Conservation (phyloP, 441 rosid genomes). For the Isatis lusitanica region DNA sequence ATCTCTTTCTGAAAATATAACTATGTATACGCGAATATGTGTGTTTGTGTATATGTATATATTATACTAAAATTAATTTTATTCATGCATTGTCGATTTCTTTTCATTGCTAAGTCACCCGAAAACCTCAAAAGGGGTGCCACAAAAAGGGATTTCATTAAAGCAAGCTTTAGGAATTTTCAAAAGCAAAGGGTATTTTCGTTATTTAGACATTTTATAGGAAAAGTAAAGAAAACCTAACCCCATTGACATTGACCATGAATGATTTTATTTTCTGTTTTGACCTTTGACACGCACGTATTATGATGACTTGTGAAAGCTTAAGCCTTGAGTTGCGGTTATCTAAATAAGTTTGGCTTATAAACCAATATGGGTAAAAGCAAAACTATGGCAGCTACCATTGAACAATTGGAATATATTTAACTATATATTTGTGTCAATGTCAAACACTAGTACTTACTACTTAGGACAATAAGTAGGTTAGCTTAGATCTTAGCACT, state of each 20-base stretch:
- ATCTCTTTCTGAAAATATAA: conserved; percentile 42
- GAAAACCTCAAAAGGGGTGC: conserved; percentile 42
- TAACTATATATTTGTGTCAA: not conserved
- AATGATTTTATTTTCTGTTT: conserved; percentile 25
- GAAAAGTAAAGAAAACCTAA: conserved; percentile 31
- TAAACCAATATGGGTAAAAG: conserved; percentile 10
- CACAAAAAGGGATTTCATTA: conserved; percentile 39
- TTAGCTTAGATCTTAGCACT: conserved; percentile 10
- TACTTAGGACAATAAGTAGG: conserved; percentile 5
- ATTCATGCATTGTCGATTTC: conserved; percentile 34
- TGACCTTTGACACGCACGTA: conserved; percentile 31
- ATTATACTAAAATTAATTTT: conserved; percentile 23
- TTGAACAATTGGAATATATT: not conserved
- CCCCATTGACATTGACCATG: conserved; percentile 37
- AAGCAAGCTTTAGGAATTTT: conserved; percentile 36
- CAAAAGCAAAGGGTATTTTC: conserved; percentile 36
- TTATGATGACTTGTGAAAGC: conserved; percentile 35
- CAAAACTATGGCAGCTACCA: conserved; percentile 21
- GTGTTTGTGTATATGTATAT: not conserved
- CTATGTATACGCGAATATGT: conserved; percentile 9
- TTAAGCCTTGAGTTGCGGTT: conserved; percentile 38
- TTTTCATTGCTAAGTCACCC: conserved; percentile 31
- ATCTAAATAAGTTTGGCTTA: conserved; percentile 28
- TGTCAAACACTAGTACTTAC: not conserved
- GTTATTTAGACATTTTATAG: conserved; percentile 21